Evolutionary conservation across 2,329 filamentous ascomycete genomes (phyloP), one percentile per base, ranked within the genome.

Genomic region (Apiospora arundinis): DNA sequence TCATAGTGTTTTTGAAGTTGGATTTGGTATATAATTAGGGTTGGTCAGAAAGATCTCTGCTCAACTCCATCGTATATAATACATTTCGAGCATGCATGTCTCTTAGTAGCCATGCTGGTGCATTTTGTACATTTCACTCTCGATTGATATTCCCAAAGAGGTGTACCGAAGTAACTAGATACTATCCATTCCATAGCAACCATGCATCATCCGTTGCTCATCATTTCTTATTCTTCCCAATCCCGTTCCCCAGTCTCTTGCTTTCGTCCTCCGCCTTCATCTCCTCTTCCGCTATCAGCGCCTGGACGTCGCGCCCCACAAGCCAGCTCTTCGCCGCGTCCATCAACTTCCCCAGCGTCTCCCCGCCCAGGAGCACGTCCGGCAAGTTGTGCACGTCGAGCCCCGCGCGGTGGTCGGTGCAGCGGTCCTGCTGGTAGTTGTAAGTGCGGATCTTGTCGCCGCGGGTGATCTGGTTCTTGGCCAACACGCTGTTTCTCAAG

Each of bases 371-470:
- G 70, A 97, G 85, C n/a, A 97, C 92, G 77, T 92, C 89, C 68
- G 93, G 91, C 73, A 98, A 83, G 79, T 95, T 93, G 79, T 95
- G 91, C 18, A 95, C 87, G 70, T 95, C 95, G 49, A 93, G 80
- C 0, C 93, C 94, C 76, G 92, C 94, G 52, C 95, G 87, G 82
- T 98, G 95, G 78, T 98, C 95, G 1, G 95, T 97, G 75, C 96
- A 95, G 60, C 95, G 87, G 81, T 95, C 88, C 79, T 90, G 89
- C 74, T 84, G 85, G 81, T 89, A 91, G 81, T 98, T 97, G 82
- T 98, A 98, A 0, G 95, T 98, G 73, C 95, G 87, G 72, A 99
- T 92, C 85, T 99, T 99, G 84, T 98, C 95, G 66, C 94, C 94
- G 56, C 96, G 89, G 7, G 95, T 96, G 84, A 96, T 95, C 77